Base-by-base conservation (phyloP, 2,329 filamentous ascomycete species). In the Mycogone perniciosa region DNA sequence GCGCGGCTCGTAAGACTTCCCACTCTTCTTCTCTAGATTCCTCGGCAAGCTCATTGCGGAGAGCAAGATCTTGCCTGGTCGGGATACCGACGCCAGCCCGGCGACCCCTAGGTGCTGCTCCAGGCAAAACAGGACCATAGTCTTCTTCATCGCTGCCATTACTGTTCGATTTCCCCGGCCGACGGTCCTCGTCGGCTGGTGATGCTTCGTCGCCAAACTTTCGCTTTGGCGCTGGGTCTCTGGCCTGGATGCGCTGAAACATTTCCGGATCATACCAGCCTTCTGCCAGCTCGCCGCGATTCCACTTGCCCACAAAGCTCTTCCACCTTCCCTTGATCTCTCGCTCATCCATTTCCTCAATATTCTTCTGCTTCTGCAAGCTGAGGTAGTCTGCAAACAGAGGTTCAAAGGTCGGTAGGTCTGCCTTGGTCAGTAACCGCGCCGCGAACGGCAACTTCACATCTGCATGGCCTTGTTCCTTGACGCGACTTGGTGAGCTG, bases 221-320 rank as follows among this genome's bases (percentile, higher is more conserved):
- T 30, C 33, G 53, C 9, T 34, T 42, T 31, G 44, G 53, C 47
- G 41, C 52, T 9, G 55, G 46, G 1, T 52, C 54, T 56, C 60
- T 66, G 7, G 67, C 64, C 31, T 65, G 56, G 7, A 71, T 67
- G 27, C 66, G 63, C 34, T 61, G 59, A 54, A 88, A 81, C 56
- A 83, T 87, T 52, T 79, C 79, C 6, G 90, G 87, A 63, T 95
- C 89, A 69, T 97, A 99, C 92, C 92, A 99, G 43, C 89, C 89
- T 67, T 92, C 86, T 4, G 88, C 86, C 56, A 97, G 75, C 70
- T 92, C 88, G 63, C 84, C 86, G 60, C 82, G 81, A 72, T 99
- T 99, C 92, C 93, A 99, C 75, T 90, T 92, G 4, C 80, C 76
- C 9, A 92, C 67, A 62, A 97, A 99, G 65, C 89, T 92, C 76